These are phyloP conservation scores for Pyrrhoderma lamaoense DNA, from an alignment of 1,284 basidiomycete species.

Conservation along the genomic window DNA sequence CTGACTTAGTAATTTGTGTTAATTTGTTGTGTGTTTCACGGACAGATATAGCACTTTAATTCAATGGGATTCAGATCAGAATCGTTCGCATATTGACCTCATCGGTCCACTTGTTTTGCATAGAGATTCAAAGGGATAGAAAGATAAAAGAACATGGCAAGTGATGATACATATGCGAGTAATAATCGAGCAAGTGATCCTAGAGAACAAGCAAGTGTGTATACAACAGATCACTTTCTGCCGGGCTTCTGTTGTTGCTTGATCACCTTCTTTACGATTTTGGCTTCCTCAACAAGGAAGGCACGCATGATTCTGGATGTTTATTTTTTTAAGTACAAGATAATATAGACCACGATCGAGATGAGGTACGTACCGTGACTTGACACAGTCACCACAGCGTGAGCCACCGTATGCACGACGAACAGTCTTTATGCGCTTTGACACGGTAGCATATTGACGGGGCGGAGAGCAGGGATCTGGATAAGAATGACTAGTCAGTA, in stretches of 20 bases:
- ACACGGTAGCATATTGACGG: slow-evolving; percentile 86
- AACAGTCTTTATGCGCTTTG: slow-evolving; percentile 94
- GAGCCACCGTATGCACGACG: slow-evolving; percentile 93
- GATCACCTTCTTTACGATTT: slow-evolving; percentile 99
- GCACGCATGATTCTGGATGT: slow-evolving; percentile 86
- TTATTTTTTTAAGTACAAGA: slow-evolving; percentile 3
- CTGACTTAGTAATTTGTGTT: too few relatives aligned
- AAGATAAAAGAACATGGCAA: neutral
- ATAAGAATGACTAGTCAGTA: slow-evolving; percentile 5
- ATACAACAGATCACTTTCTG: slow-evolving; percentile 21
- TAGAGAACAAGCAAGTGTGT: neutral
- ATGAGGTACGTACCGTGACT: slow-evolving; percentile 68
- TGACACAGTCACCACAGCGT: slow-evolving; percentile 88
- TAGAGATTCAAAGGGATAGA: neutral
- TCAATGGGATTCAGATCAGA: too few relatives aligned
- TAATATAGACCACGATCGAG: neutral
- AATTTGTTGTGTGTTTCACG: too few relatives aligned
- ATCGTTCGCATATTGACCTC: too few relatives aligned
- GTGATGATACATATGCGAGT: slow-evolving; percentile 6
- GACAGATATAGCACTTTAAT: too few relatives aligned
- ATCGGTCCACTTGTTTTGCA: too few relatives aligned
- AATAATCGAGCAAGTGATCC: neutral
- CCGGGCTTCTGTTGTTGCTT: slow-evolving; percentile 68
- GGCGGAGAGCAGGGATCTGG: slow-evolving; percentile 88
- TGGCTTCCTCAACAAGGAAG: slow-evolving; percentile 99